Evolutionary conservation across 108 stramenopile species (phyloP).

Genomic region (Skeletonema tropicum): DNA sequence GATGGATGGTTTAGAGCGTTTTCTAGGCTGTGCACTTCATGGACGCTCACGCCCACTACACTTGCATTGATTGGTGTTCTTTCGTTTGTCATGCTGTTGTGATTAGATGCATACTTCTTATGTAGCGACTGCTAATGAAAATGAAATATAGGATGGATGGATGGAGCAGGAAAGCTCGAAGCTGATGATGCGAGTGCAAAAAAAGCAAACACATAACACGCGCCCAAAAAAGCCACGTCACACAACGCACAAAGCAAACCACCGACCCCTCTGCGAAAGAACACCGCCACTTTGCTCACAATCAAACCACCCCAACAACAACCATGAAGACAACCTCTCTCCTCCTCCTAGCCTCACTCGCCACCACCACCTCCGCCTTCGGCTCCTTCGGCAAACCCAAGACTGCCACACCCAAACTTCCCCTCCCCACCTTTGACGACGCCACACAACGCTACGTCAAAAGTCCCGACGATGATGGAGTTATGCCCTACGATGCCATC

Average conservation of each 20-base stretch:
- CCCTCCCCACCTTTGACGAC: slow-evolving; percentile 51
- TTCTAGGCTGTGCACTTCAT: not conserved
- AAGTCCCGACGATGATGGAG: slow-evolving; percentile 50
- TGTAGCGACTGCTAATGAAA: no score
- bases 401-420: slow-evolving; percentile 15
- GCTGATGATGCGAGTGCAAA: no score
- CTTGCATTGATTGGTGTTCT: not conserved
- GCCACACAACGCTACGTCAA: slow-evolving; percentile 38
- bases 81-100: not conserved
- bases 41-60: slow-evolving; percentile 11
- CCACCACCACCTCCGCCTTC: slow-evolving; percentile 15
- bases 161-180: no score
- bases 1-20: not conserved
- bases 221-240: not conserved
- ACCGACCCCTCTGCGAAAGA: not conserved
- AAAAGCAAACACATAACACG: no score
- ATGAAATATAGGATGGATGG: no score
- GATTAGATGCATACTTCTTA: no score
- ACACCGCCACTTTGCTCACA: not conserved
- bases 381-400: slow-evolving; percentile 24
- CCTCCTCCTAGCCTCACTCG: not conserved
- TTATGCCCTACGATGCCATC: slow-evolving; percentile 59
- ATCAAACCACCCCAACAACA: not conserved
- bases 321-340: not conserved
- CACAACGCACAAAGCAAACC: not conserved